Evolutionary conservation across 495 filamentous ascomycete species (phyloP).

Genomic region (Geopyxis carbonaria): DNA sequence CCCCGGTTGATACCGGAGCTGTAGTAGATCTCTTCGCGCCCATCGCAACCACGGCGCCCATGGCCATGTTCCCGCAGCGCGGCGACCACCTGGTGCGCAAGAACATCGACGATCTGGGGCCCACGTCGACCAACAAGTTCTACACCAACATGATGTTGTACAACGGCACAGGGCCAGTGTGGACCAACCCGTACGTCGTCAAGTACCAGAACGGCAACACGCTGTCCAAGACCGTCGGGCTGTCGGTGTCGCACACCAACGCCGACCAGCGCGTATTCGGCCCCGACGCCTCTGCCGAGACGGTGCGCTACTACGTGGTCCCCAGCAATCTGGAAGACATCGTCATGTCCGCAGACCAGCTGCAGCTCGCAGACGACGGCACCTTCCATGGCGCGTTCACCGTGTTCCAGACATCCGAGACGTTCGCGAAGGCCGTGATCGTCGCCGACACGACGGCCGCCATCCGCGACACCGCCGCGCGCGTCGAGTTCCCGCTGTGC

Average conservation of each 20-base stretch:
- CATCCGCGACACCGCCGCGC: too few relatives aligned
- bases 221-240: not conserved
- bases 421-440: not conserved
- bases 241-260: not conserved
- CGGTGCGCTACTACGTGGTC: too few relatives aligned
- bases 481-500: constrained; percentile 57
- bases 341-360: too few relatives aligned
- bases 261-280: too few relatives aligned
- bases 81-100: not conserved
- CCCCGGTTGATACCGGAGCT: too few relatives aligned
- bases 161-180: constrained; percentile 47
- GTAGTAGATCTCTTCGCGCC: too few relatives aligned
- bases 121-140: constrained; percentile 35
- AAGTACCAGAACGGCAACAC: constrained; percentile 42
- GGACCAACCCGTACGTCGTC: constrained; percentile 70
- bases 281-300: too few relatives aligned
- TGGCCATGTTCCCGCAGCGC: not conserved
- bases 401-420: not conserved
- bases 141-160: constrained; percentile 74
- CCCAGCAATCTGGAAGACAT: too few relatives aligned
- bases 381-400: too few relatives aligned
- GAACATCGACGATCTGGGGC: not conserved
- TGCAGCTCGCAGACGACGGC: too few relatives aligned
- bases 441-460: not conserved
- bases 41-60: not conserved